Percentiles rank a stretch among this genome's conserved stretches.
phyloP scores from a whole-genome alignment of 345 rosid species.

The Syzygium jambos region DNA sequence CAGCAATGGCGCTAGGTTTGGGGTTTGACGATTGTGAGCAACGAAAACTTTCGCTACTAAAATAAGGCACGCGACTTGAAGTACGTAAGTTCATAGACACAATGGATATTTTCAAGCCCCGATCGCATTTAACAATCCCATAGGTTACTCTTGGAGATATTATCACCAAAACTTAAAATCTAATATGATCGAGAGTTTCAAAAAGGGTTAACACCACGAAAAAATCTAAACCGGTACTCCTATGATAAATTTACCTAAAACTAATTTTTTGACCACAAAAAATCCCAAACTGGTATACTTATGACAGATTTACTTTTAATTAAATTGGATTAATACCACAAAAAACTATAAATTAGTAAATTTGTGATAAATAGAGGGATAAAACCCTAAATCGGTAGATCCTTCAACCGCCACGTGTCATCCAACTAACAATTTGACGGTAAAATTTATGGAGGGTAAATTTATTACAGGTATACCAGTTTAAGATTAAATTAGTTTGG shows the following conservation, averaged over 20 bases:
- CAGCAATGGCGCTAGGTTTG: not conserved
- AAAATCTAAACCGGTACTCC: accelerated
- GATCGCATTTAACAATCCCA: accelerated
- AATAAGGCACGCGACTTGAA: not conserved
- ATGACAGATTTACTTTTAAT: no score
- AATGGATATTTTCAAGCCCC: not conserved
- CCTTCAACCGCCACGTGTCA: accelerated
- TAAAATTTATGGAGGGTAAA: accelerated
- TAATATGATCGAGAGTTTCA: not conserved
- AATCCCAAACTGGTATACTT: accelerated
- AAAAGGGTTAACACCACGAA: not conserved
- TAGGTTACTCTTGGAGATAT: not conserved
- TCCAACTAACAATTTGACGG: accelerated
- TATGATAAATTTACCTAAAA: accelerated
- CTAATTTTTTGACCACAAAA: accelerated
- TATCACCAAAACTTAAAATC: no score
- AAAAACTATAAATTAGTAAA: no score
- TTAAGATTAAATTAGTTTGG: no score
- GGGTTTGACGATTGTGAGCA: not conserved
- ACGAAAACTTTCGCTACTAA: no score
- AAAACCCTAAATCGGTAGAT: no score
- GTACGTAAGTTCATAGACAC: not conserved
- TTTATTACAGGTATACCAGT: accelerated
- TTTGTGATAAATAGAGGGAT: not conserved
- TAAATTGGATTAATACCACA: no score